Conservation (phyloP, 2,329 filamentous ascomycete species). For the Aspergillus brunneoviolaceus region DNA sequence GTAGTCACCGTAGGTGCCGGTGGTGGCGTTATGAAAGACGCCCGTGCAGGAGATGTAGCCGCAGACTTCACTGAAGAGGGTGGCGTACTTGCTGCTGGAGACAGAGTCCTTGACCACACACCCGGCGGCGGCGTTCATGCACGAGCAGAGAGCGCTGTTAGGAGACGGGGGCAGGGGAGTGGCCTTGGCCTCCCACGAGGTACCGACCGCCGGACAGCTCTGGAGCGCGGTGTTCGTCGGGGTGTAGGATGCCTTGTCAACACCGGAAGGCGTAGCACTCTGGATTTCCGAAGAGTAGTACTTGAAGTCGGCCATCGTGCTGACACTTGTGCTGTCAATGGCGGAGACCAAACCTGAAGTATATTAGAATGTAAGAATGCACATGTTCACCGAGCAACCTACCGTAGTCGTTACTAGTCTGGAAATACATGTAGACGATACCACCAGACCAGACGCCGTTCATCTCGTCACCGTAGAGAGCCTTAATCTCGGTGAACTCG, state of each 20-base stretch:
- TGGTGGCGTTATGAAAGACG: conserved; percentile 39
- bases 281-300: conserved; percentile 68
- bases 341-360: conserved; percentile 46
- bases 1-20: conserved; percentile 47
- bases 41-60: conserved; percentile 42
- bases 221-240: conserved; percentile 68
- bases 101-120: conserved; percentile 62
- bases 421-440: conserved; percentile 77
- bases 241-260: conserved; percentile 65
- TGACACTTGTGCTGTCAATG: conserved; percentile 64
- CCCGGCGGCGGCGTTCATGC: conserved; percentile 71
- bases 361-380: not conserved
- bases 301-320: conserved; percentile 70
- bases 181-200: conserved; percentile 65
- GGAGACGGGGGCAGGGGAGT: conserved; percentile 73
- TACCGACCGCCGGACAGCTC: conserved; percentile 65
- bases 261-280: conserved; percentile 63
- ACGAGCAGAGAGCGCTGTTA: conserved; percentile 73
- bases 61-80: conserved; percentile 61
- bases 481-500: conserved; percentile 77
- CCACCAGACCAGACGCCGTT: conserved; percentile 83
- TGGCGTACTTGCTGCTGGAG: conserved; percentile 24
- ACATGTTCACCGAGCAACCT: conserved; percentile 60
- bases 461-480: conserved; percentile 79
- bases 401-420: conserved; percentile 68